Evolutionary conservation across 192 early-diverging fungal species (phyloP), one percentile per base, ranked within the genome.

Genomic region (Backusella sp.): DNA sequence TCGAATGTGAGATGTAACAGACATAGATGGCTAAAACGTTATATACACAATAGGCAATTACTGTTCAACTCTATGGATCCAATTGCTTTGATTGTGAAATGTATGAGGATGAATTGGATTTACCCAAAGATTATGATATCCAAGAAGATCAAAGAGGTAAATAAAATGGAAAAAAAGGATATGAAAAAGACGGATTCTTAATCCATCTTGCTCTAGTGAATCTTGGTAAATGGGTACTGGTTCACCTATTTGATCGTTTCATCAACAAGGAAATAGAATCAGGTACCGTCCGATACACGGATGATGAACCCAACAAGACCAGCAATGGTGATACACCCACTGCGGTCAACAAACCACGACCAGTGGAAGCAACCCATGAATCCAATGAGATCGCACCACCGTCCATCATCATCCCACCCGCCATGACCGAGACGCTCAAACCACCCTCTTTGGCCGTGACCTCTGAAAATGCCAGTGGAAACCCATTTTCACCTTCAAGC

Each of bases 11-110:
- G 5, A n/a, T 21, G 35, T 35, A 53, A 35, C 11, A 23, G 5
- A 62, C 30, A 5, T 19, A 41, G 0, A 17, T 32, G 19, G 12
- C 21, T 62, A 62, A 26, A 62, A 2, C 4, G 2, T 3, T 62
- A 62, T 28, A 26, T 4, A 62, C 4, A 53, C 6, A 53, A 32
- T 74, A 87, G 84, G 90, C 89, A 9, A 79, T 99, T 37, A 94
- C 94, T 4, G 90, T 99, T 6, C 96, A 97, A 79, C 74, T 99
- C 76, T 92, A 96, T 35, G 91, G 94, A 76, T 81, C 72, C 17
- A 85, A 84, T 59, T 94, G 90, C 76, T 95, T 91, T 86, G 94
- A 96, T 53, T 92, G 93, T 68, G 96, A 98, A 80, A 88, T 96
- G 46, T 97, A 98, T 78, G 89, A 90, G 19, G 96, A 98, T 70